These are phyloP conservation scores for Adansonia rubrostipa DNA, from an alignment of 441 rosid species.

Conservation along the genomic window DNA sequence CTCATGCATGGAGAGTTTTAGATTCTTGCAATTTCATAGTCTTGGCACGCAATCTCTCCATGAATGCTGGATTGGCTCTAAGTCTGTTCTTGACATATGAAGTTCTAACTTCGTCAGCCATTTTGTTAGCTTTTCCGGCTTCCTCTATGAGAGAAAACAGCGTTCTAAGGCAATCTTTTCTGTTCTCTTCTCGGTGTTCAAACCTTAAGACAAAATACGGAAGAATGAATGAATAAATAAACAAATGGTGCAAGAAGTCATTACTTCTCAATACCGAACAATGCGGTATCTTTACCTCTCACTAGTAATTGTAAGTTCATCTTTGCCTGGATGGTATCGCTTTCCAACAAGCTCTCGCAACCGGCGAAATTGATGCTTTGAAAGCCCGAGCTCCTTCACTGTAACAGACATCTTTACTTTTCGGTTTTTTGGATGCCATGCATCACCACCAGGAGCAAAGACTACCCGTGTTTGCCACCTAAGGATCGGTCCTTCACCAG, in stretches of 20 bases:
- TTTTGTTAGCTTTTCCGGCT: constrained; percentile 76
- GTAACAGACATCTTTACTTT: constrained; percentile 88
- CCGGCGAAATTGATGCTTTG: constrained; percentile 72
- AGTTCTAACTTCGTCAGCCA: constrained; percentile 74
- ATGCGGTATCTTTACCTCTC: constrained; percentile 62
- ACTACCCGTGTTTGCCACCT: constrained; percentile 87
- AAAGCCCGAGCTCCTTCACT: constrained; percentile 92
- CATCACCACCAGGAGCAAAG: constrained; percentile 90
- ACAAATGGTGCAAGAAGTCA: neutral
- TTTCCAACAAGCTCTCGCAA: constrained; percentile 81
- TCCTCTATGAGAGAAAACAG: constrained; percentile 78
- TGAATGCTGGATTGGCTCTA: constrained; percentile 76
- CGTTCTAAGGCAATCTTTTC: constrained; percentile 89
- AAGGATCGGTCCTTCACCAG: constrained; percentile 88
- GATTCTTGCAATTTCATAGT: constrained; percentile 43
- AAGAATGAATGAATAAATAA: neutral
- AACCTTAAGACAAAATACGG: constrained; percentile 51
- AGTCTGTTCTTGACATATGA: constrained; percentile 78
- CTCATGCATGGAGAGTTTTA: constrained; percentile 43
- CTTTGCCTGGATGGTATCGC: constrained; percentile 89
- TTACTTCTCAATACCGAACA: neutral
- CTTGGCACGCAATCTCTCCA: constrained; percentile 80
- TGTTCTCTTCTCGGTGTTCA: constrained; percentile 91
- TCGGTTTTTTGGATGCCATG: constrained; percentile 98
- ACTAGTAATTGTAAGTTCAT: constrained; percentile 89